phyloP scores from a whole-genome alignment of 345 rosid genomes.

The Syzygium oleosum region DNA sequence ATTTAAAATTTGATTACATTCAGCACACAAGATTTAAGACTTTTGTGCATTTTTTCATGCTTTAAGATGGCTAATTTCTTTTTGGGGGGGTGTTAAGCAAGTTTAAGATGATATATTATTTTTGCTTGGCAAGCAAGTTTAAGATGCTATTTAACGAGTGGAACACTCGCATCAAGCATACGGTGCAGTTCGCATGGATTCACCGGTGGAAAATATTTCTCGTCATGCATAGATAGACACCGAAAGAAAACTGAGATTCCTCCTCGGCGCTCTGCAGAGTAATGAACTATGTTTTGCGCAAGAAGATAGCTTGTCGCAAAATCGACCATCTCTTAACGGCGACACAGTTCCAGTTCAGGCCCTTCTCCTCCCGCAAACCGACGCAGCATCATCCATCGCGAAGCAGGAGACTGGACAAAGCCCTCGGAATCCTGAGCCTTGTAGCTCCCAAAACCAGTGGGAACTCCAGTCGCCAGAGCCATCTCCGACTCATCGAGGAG shows the following conservation, averaged over 20 bases:
- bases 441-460: constrained; percentile 18
- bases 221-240: not conserved
- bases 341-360: not conserved
- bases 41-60: not conserved
- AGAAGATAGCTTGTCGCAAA: not conserved
- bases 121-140: not conserved
- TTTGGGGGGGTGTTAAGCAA: too few relatives aligned
- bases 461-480: constrained; percentile 10
- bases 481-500: constrained; percentile 53
- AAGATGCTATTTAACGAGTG: not conserved
- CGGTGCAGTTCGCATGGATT: not conserved
- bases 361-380: constrained; percentile 19
- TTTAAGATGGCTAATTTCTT: not conserved
- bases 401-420: constrained; percentile 26
- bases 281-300: not conserved
- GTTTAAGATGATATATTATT: too few relatives aligned
- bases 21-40: not conserved
- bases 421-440: constrained; percentile 43
- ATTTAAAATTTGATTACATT: not conserved
- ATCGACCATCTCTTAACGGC: not conserved
- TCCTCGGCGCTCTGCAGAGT: not conserved
- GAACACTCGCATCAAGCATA: not conserved
- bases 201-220: not conserved
- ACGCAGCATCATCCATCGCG: not conserved
- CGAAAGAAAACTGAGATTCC: not conserved